Conservation (phyloP, 169 alveolate genomes). For the Cryptosporidium ubiquitum region DNA sequence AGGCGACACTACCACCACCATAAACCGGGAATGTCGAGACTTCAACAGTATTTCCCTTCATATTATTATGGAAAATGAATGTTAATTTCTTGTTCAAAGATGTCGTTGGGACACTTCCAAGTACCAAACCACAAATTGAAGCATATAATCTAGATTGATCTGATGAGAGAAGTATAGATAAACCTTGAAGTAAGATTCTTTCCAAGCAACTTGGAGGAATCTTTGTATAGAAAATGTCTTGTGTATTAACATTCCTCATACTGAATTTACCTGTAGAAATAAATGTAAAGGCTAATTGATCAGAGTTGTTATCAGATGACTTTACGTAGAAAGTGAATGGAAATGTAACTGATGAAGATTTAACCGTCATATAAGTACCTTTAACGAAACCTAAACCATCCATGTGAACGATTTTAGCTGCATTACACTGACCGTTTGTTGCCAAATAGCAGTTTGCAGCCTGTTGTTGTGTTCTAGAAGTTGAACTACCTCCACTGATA, state of each 20-base stretch:
- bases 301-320: slow-evolving; percentile 29
- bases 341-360: slow-evolving; percentile 21
- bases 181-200: slow-evolving; percentile 49
- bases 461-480: slow-evolving; percentile 55
- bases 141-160: slow-evolving; percentile 1
- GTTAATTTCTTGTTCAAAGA: slow-evolving; percentile 19
- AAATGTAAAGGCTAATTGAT: slow-evolving; percentile 15
- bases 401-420: slow-evolving; percentile 35
- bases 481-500: slow-evolving; percentile 56
- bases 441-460: slow-evolving; percentile 50
- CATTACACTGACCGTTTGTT: slow-evolving; percentile 39
- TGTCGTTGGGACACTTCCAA: slow-evolving; percentile 22
- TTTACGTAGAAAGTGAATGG: slow-evolving; percentile 33
- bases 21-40: slow-evolving; percentile 30
- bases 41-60: slow-evolving; percentile 13
- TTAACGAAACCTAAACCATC: slow-evolving; percentile 38
- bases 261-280: slow-evolving; percentile 36
- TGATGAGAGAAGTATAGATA: slow-evolving; percentile 30
- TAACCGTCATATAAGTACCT: slow-evolving; percentile 3
- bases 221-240: neutral
- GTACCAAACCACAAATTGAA: slow-evolving; percentile 10
- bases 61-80: neutral
- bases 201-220: slow-evolving; percentile 43
- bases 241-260: slow-evolving; percentile 46
- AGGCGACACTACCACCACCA: neutral